These are phyloP conservation scores for Jackrogersella minutella DNA, from an alignment of 495 filamentous ascomycete species.

Conservation along the genomic window DNA sequence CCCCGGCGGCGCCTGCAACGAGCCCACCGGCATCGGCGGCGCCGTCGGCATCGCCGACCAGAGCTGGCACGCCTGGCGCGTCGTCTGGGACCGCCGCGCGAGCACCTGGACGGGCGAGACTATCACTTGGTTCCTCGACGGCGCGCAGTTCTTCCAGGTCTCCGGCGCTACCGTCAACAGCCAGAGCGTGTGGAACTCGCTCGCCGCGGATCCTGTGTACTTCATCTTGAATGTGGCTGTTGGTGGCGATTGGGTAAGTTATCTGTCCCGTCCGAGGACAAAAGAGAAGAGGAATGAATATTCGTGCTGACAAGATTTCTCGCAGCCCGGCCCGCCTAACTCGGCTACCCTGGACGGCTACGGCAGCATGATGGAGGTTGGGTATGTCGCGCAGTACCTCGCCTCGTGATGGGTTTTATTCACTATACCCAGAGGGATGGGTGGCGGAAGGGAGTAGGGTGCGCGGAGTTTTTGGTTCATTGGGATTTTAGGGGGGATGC, in stretches of 20 bases:
- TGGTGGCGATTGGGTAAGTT: constrained; percentile 58
- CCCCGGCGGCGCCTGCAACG: constrained; percentile 57
- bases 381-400: constrained; percentile 54
- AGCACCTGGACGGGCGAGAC: constrained; percentile 52
- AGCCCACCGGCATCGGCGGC: constrained; percentile 51
- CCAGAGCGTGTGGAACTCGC: constrained; percentile 48
- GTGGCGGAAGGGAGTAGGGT: background rate
- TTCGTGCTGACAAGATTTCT: constrained; percentile 13
- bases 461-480: constrained; percentile 15
- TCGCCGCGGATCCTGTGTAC: constrained; percentile 50
- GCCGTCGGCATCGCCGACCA: constrained; percentile 48
- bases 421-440: background rate
- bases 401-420: constrained; percentile 4
- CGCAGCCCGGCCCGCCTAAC: constrained; percentile 53
- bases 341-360: constrained; percentile 48
- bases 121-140: constrained; percentile 59
- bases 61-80: constrained; percentile 57
- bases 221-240: constrained; percentile 62
- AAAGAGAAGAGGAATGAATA: background rate
- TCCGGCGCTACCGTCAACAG: constrained; percentile 48
- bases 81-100: constrained; percentile 53
- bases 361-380: constrained; percentile 58
- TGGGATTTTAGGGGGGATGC: constrained; percentile 1
- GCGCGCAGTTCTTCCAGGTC: constrained; percentile 51
- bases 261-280: background rate